Base-by-base conservation (phyloP, 2,329 filamentous ascomycete species). In the Cladosporium velox region DNA sequence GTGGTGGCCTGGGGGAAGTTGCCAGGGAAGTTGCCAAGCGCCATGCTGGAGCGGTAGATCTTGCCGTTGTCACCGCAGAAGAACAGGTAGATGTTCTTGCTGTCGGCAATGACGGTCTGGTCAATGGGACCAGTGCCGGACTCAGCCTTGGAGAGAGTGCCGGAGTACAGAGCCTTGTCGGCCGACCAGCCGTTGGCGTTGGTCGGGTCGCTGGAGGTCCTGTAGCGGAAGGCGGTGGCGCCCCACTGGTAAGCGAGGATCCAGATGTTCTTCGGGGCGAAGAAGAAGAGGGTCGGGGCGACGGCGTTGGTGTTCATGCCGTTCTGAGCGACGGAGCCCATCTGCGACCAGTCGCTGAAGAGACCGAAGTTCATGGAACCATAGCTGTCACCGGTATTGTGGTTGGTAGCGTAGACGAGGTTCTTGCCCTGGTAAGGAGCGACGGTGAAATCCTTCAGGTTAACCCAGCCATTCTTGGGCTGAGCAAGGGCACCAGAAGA, bases 31-130 rank as follows among this genome's bases (percentile, higher is more conserved):
- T 85, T 84, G 54, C 76, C 81, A 24, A 88, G 84, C 34, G 88
- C 81, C 86, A 89, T 90, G 73, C 82, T 85, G 61, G 87, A 75
- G 1, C 88, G 82, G 78, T 90, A 90, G 72, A 90, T 87, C 57
- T 83, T 84, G 74, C 88, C 88, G 69, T 90, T 88, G 77, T 90
- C 88, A 8, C 87, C 88, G 0, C 82, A 81, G 70, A 90, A 90
- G 83, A 90, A 90, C 3, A 90, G 79, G 70, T 89, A 89, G 86
- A 89, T 89, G 77, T 85, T 84, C 5, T 73, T 76, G 72, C 77
- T 76, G 74, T 90, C 88, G 51, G 85, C 86, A 69, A 90, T 90
- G 64, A 90, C 68, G 0, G 86, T 86, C 77, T 88, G 87, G 74
- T 90, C 87, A 67, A 90, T 89, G 12, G 79, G 73, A 0, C 86